Percentiles rank a stretch among this genome's conserved stretches.
phyloP scores from a whole-genome alignment of 116 monocot genomes.

The Phalaenopsis hybrid region DNA sequence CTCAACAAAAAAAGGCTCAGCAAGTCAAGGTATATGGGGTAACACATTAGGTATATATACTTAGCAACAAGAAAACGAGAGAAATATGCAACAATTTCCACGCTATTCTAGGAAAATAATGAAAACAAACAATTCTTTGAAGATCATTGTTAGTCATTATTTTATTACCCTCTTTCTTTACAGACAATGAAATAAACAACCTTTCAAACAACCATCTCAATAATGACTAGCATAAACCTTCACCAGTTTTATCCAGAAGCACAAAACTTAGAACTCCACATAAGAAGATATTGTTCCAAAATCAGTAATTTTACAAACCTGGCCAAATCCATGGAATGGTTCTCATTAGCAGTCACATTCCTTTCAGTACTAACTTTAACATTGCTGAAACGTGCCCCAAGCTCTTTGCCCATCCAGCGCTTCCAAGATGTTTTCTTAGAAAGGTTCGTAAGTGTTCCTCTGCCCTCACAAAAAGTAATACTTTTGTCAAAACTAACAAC shows the following conservation, averaged over 20 bases:
- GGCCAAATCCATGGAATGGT: conserved; percentile 42
- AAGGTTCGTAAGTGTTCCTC: conserved; percentile 51
- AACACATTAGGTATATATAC: neutral
- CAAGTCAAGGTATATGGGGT: too few species aligned
- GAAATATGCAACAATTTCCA: neutral
- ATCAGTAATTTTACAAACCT: conserved; percentile 32
- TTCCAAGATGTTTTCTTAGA: conserved; percentile 51
- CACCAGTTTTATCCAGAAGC: neutral
- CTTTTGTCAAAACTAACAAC: conserved; percentile 29
- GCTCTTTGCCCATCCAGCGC: conserved; percentile 47
- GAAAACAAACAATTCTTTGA: neutral
- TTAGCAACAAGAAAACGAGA: neutral
- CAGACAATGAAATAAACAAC: conserved; percentile 1
- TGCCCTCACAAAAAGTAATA: conserved; percentile 22
- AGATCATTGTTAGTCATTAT: neutral
- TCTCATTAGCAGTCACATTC: conserved; percentile 6
- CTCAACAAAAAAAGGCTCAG: too few species aligned
- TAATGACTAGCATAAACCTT: neutral
- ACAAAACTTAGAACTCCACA: neutral
- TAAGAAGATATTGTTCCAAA: neutral
- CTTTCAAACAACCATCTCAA: neutral
- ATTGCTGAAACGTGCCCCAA: conserved; percentile 22
- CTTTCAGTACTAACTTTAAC: conserved; percentile 14
- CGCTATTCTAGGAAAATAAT: neutral
- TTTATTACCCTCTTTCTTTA: neutral